Evolutionary conservation across 208 protist species (phyloP).

Genomic region (Wallacemonas rigidus): DNA sequence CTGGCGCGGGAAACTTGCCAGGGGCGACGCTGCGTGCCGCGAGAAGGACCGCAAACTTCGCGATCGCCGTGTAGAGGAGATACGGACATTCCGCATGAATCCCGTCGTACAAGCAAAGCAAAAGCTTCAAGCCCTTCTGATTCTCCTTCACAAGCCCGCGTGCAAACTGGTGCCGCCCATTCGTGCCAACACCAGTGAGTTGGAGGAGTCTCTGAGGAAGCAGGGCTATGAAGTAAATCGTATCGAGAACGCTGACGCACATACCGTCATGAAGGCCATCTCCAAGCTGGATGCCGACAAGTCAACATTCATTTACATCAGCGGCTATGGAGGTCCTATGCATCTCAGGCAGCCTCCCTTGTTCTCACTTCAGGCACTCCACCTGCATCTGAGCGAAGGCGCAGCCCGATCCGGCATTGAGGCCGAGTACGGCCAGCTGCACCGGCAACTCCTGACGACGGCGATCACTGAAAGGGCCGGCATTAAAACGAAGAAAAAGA

Average conservation of each 20-base stretch:
- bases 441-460: constrained; percentile 32
- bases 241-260: constrained; percentile 49
- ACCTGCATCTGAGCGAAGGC: constrained; percentile 67
- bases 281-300: constrained; percentile 55
- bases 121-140: constrained; percentile 68
- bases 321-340: constrained; percentile 81
- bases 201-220: constrained; percentile 57
- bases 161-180: constrained; percentile 56
- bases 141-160: constrained; percentile 60
- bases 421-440: constrained; percentile 35
- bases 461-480: constrained; percentile 34
- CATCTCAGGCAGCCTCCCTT: constrained; percentile 69
- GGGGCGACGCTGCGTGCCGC: constrained; percentile 32
- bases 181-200: constrained; percentile 24
- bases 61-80: constrained; percentile 81
- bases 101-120: constrained; percentile 65
- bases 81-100: constrained; percentile 65
- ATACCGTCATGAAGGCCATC: constrained; percentile 58
- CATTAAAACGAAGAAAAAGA: constrained; percentile 50
- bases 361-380: constrained; percentile 57
- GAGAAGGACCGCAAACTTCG: constrained; percentile 44
- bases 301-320: constrained; percentile 84
- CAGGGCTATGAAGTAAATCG: constrained; percentile 81
- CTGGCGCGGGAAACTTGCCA: constrained; percentile 64
- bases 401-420: constrained; percentile 47